Evolutionary conservation across 768 basidiomycete species (phyloP).

Genomic region (Tulasnella calospora): DNA sequence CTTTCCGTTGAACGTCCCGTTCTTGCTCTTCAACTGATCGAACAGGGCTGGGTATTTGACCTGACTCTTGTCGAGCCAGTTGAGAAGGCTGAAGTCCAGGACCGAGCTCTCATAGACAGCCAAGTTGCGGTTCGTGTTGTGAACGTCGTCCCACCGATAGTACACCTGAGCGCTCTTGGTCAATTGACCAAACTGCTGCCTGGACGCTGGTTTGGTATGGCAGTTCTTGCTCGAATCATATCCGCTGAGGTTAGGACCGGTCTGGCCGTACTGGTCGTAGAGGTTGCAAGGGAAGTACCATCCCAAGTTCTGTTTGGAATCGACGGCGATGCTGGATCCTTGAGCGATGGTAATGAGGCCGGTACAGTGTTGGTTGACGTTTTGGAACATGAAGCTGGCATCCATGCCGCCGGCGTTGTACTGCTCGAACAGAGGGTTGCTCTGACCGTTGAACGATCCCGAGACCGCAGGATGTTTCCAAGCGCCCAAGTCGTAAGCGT

Average conservation of each 20-base stretch:
- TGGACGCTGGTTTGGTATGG: slow-evolving; percentile 57
- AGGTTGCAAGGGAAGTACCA: slow-evolving; percentile 99
- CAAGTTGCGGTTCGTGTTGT: slow-evolving; percentile 61
- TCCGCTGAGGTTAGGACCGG: slow-evolving; percentile 59
- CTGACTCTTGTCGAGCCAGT: slow-evolving; percentile 76
- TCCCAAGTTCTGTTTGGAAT: slow-evolving; percentile 56
- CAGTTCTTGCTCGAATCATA: slow-evolving; percentile 66
- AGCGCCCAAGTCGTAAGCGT: slow-evolving; percentile 82
- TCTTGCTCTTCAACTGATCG: slow-evolving; percentile 62
- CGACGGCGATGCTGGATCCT: slow-evolving; percentile 61
- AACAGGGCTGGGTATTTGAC: slow-evolving; percentile 82
- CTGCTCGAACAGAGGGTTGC: slow-evolving; percentile 78
- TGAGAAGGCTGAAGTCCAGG: slow-evolving; percentile 80
- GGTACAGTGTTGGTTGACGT: slow-evolving; percentile 75
- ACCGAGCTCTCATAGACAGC: slow-evolving; percentile 90
- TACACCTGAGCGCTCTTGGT: slow-evolving; percentile 58
- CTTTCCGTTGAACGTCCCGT: slow-evolving; percentile 70
- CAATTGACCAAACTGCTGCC: slow-evolving; percentile 37
- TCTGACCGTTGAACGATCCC: slow-evolving; percentile 63
- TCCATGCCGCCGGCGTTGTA: slow-evolving; percentile 83
- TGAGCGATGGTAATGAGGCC: slow-evolving; percentile 66
- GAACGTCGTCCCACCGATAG: slow-evolving; percentile 86
- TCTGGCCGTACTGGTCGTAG: slow-evolving; percentile 63
- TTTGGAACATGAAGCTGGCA: slow-evolving; percentile 93
- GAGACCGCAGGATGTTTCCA: slow-evolving; percentile 78